Percentiles rank a stretch among this genome's conserved stretches.
Conservation (phyloP, 192 early-diverging fungal genomes). For the Funneliformis mosseae region DNA sequence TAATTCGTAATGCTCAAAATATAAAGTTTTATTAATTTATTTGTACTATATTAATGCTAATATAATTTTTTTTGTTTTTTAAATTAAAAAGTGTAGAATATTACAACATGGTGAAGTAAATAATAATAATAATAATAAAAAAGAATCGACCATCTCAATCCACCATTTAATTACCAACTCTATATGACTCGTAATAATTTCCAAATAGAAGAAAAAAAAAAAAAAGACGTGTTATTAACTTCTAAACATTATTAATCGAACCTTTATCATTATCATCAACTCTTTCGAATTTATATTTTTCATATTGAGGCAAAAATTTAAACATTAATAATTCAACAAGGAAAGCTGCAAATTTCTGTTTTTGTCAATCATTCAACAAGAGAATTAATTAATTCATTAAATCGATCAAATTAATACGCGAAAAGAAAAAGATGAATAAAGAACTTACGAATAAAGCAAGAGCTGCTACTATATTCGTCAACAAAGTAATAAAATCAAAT, state of each 20-base stretch:
- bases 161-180: too few species aligned
- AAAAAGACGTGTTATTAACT: too few species aligned
- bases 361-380: background rate
- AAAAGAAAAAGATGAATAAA: background rate
- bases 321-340: background rate
- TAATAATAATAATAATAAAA: too few species aligned
- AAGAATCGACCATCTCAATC: too few species aligned
- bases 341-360: background rate
- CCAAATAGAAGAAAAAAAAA: too few species aligned
- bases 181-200: too few species aligned
- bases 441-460: slow-evolving; percentile 41
- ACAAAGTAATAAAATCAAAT: slow-evolving; percentile 41
- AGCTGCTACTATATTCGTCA: slow-evolving; percentile 44
- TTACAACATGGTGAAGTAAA: too few species aligned
- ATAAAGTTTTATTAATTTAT: too few species aligned
- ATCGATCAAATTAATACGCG: background rate
- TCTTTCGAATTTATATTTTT: background rate
- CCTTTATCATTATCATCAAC: background rate
- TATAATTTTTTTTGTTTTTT: too few species aligned
- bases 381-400: background rate
- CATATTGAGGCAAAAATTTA: background rate
- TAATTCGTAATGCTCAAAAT: too few species aligned
- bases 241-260: background rate
- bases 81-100: too few species aligned
- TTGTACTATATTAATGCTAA: too few species aligned